Percentiles rank a stretch among this genome's conserved stretches.
Conservation (phyloP, 768 basidiomycete species). For the Russula dissimulans region DNA sequence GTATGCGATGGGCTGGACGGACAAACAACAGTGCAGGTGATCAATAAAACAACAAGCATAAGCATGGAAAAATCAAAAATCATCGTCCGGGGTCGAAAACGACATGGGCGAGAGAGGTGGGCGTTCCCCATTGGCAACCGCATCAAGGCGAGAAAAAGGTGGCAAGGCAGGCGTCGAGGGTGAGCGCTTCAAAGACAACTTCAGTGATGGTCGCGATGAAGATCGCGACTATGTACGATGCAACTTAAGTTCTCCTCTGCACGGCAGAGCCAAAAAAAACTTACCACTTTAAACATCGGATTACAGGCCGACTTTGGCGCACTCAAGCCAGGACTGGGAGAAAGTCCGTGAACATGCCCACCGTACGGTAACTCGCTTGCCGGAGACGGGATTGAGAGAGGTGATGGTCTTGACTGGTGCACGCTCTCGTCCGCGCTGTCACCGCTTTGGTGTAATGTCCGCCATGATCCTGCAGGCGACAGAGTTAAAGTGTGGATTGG, state of each 20-base stretch:
- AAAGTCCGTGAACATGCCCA: slow-evolving; percentile 43
- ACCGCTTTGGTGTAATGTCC: slow-evolving; percentile 20
- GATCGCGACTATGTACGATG: slow-evolving; percentile 34
- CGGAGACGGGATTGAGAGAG: slow-evolving; percentile 21
- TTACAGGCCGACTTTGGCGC: slow-evolving; percentile 66
- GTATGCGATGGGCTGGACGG: slow-evolving; percentile 13
- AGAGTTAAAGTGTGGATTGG: slow-evolving; percentile 67
- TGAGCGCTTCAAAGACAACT: slow-evolving; percentile 20
- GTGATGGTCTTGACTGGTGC: slow-evolving; percentile 21
- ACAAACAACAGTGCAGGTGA: slow-evolving; percentile 19
- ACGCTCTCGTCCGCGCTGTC: slow-evolving; percentile 16
- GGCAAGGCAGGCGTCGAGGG: slow-evolving; percentile 47
- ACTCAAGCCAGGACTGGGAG: slow-evolving; percentile 46
- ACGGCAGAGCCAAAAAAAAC: slow-evolving; percentile 26
- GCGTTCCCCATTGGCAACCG: slow-evolving; percentile 70
- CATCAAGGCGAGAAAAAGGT: slow-evolving; percentile 75
- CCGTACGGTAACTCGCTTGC: slow-evolving; percentile 25
- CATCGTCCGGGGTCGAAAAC: slow-evolving; percentile 43
- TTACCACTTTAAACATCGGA: slow-evolving; percentile 86
- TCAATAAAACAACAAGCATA: slow-evolving; percentile 13
- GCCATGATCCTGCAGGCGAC: slow-evolving; percentile 45
- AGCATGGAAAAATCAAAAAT: slow-evolving; percentile 20
- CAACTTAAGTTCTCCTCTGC: background rate
- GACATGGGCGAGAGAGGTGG: slow-evolving; percentile 71
- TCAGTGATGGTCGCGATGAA: slow-evolving; percentile 43